A percentile compares a stretch with the other conserved stretches of the same genome.
phyloP scores from a whole-genome alignment of 768 basidiomycete species.

The Boletus rubropictus region DNA sequence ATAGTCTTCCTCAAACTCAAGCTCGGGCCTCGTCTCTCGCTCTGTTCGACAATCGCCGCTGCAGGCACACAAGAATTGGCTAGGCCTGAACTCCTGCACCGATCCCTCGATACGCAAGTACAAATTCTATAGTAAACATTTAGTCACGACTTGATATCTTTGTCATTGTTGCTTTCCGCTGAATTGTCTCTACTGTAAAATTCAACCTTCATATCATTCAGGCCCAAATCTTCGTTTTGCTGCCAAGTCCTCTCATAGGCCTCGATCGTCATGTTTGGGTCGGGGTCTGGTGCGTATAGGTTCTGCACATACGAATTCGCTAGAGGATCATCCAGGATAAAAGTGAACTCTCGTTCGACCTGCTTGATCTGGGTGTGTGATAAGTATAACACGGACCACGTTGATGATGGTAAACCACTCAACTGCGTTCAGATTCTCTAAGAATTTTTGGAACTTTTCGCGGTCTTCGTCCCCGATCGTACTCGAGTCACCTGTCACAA shows the following conservation, averaged over 20 bases:
- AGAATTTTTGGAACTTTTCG: slow-evolving; percentile 67
- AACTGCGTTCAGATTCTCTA: slow-evolving; percentile 70
- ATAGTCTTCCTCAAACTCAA: background rate
- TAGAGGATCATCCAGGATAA: slow-evolving; percentile 93
- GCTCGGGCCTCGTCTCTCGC: background rate
- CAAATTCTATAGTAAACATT: background rate
- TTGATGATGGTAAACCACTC: slow-evolving; percentile 16
- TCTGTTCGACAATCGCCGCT: background rate
- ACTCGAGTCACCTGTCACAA: slow-evolving; percentile 65
- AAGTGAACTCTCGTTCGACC: slow-evolving; percentile 75
- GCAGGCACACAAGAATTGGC: background rate
- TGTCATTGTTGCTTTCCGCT: background rate
- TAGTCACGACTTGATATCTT: slow-evolving; percentile 1
- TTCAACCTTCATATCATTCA: slow-evolving; percentile 87
- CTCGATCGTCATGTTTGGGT: slow-evolving; percentile 87
- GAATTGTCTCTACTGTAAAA: slow-evolving; percentile 17
- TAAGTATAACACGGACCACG: background rate
- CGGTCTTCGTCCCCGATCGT: slow-evolving; percentile 39
- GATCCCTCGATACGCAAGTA: background rate
- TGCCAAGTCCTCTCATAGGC: slow-evolving; percentile 79
- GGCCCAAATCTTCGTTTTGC: slow-evolving; percentile 91
- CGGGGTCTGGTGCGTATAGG: slow-evolving; percentile 93
- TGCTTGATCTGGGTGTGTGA: slow-evolving; percentile 55
- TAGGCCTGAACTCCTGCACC: background rate
- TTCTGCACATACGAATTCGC: slow-evolving; percentile 96